Base-by-base conservation (phyloP, 169 alveolate genomes). In the Blepharisma undulans region DNA sequence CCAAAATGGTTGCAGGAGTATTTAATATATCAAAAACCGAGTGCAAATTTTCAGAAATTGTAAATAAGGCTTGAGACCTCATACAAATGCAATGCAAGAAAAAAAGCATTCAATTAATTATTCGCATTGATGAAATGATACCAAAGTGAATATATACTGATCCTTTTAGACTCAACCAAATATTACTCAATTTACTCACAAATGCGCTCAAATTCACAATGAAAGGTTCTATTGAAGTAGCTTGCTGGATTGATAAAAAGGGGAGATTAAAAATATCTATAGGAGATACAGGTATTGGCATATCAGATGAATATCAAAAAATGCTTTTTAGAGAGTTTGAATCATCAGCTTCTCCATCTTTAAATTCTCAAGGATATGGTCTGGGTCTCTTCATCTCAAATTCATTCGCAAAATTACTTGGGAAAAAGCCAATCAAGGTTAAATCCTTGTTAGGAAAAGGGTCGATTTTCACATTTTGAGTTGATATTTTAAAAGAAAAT, bases 201-300 rank as follows among this genome's bases (percentile, higher is more conserved):
- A 81, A 81, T 81, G 88, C 88, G n/a, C 19, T 25, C 25, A 81
- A 81, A 25, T 81, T 81, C 32, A 81, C 88, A 30, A 18, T 30
- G 14, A 30, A 81, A 33, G 88, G 88, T 12, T 14, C 18, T 14
- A 81, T 81, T 59, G 16, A n/a, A n/a, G n/a, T n/a, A 48, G 10
- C 60, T 14, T 19, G 21, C 25, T 12, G 12, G n/a, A 14, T 18
- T 14, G 14, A 81, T 18, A 22, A 81, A 18, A 18, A 76, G 22
- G 30, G 84, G 27, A 18, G 22, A 76, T 18, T 21, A 27, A 25
- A 25, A 81, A 30, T 14, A 18, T 16, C 14, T 14, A 25, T 74
- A 27, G 14, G 18, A 22, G 88, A 81, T 32, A 18, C 88, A 81
- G 88, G 88, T 10, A 81, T 81, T 30, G 88, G 88, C 18, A 81